Evolutionary conservation across 2,329 filamentous ascomycete species (phyloP), one percentile per base, ranked within the genome.

Genomic region (Diaporthe destruens): DNA sequence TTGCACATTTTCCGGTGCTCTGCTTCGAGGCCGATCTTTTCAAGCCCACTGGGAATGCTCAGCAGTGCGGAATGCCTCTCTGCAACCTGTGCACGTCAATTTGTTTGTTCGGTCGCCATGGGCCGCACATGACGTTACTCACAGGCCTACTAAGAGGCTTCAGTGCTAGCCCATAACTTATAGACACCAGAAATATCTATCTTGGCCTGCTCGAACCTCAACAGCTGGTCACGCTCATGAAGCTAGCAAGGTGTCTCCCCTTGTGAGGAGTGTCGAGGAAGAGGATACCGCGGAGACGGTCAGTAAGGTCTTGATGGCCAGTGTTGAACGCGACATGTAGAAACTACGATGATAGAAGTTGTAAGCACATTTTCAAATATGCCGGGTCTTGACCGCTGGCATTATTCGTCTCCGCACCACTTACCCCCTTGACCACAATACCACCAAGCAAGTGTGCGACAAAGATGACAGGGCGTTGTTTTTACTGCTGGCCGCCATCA

Each of bases 181-280:
- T 59, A 59, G n/a, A 69, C 54, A 69, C 54, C 59, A 54, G 51
- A 69, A n/a, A 69, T 59, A n/a, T 69, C 67, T 14, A 69, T 59
- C 25, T 39, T 69, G 53, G 25, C 29, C 39, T 59, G 42, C 39
- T 47, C 59, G 32, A 69, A 69, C 8, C 42, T 69, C 29, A 69
- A 42, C 29, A 69, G 42, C 23, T 69, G 18, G 57, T 36, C n/a
- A 69, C 67, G 32, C 55, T 42, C 67, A 69, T 59, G 42, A 69
- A 69, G 18, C 67, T 69, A 42, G 67, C 67, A 16, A 57, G 54
- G 59, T 69, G 42, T 3, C 67, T 69, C 25, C 67, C 67, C 25
- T 44, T 69, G 14, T 69, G 67, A 32, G 67, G 54, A 12, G 54
- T 69, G 3, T 54, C 54, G 6, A 69, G 67, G n/a, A 59, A 69